Conservation (phyloP, 2,329 filamentous ascomycete species). For the Onygenales sp. region DNA sequence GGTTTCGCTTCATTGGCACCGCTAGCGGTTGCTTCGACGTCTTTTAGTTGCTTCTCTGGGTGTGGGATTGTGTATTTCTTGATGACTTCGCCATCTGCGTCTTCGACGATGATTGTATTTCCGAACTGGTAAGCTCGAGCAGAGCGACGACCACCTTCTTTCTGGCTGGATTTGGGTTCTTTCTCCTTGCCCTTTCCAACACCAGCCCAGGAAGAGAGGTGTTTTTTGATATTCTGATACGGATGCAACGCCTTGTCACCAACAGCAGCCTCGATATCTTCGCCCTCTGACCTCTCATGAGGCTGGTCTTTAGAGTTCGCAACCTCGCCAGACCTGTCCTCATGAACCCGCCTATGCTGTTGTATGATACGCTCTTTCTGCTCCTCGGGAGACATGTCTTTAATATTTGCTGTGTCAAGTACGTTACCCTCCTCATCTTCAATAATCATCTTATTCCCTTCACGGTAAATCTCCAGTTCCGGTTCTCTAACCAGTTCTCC, state of each 20-base stretch:
- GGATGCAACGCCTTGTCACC: constrained; percentile 22
- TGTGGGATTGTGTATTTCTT: constrained; percentile 58
- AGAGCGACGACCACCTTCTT: constrained; percentile 39
- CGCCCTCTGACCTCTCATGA: constrained; percentile 35
- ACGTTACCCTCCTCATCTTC: constrained; percentile 87
- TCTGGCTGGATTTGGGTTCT: constrained; percentile 11
- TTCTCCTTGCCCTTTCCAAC: constrained; percentile 32
- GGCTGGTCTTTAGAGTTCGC: constrained; percentile 37
- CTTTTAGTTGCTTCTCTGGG: constrained; percentile 13
- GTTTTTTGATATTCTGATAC: constrained; percentile 35
- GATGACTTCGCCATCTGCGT: constrained; percentile 59
- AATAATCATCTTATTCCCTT: constrained; percentile 68
- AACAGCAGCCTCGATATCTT: constrained; percentile 31
- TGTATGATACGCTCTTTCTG: constrained; percentile 47
- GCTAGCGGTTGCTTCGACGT: constrained; percentile 7
- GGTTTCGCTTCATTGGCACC: constrained; percentile 22
- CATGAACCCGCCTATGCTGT: constrained; percentile 44
- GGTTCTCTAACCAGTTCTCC: constrained; percentile 24
- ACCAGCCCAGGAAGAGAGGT: constrained; percentile 37
- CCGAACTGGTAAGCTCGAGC: constrained; percentile 60
- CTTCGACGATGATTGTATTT: constrained; percentile 62
- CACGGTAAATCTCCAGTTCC: constrained; percentile 63
- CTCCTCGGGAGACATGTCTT: constrained; percentile 44
- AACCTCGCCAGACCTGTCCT: constrained; percentile 38
- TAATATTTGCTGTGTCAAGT: constrained; percentile 52